A percentile compares a stretch with the other conserved stretches of the same genome.
phyloP scores from a whole-genome alignment of 2,329 filamentous ascomycete genomes.

The Trichoderma simmonsii region DNA sequence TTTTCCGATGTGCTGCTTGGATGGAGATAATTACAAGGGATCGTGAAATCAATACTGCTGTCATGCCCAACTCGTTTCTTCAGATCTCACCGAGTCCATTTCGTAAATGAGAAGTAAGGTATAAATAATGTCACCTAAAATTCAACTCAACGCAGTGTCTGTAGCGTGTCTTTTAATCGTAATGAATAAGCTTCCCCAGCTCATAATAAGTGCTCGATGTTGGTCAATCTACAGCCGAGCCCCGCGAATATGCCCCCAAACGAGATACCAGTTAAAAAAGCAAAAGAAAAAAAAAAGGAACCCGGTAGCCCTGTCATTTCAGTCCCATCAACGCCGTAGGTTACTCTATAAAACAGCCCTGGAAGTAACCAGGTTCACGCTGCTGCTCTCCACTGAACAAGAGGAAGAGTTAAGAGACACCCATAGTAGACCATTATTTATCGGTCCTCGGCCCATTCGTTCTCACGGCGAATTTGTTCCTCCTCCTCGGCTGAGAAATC shows the following conservation, averaged over 20 bases:
- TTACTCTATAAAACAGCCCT: constrained; percentile 14
- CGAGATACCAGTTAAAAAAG: constrained; percentile 8
- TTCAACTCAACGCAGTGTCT: neutral
- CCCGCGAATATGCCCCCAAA: constrained; percentile 1
- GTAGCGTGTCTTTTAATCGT: neutral
- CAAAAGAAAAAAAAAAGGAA: neutral
- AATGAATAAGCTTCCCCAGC: neutral
- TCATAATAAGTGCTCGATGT: neutral
- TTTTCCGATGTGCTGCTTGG: neutral
- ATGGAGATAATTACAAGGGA: neutral
- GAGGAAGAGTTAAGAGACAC: neutral
- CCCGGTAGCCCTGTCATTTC: constrained; percentile 18
- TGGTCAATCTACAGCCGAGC: constrained; percentile 2
- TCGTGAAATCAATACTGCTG: neutral
- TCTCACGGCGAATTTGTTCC: constrained; percentile 91
- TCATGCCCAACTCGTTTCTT: neutral
- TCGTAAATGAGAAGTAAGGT: neutral
- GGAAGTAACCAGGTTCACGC: neutral
- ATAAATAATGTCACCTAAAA: neutral
- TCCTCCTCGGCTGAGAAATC: constrained; percentile 99
- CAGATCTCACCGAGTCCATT: neutral
- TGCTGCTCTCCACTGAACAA: neutral
- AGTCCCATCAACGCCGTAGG: constrained; percentile 24
- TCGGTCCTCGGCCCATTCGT: constrained; percentile 86
- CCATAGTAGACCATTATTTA: constrained; percentile 37